A percentile compares a stretch with the other conserved stretches of the same genome.
phyloP scores from a whole-genome alignment of 1,284 basidiomycete genomes.

The Xanthoconium separans region DNA sequence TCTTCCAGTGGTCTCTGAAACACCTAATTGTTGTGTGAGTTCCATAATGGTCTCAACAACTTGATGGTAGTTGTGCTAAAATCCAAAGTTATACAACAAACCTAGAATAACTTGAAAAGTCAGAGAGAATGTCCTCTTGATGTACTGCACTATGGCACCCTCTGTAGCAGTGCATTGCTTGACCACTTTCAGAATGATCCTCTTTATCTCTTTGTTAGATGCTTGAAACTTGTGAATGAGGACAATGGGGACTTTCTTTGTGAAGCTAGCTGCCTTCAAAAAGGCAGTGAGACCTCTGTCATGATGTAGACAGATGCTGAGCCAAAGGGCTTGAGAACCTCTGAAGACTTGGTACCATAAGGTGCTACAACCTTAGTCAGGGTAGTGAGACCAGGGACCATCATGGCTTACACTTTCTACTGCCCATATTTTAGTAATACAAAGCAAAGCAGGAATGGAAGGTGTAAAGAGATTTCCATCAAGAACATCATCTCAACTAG shows the following conservation, averaged over 20 bases:
- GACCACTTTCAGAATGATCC: constrained; percentile 98
- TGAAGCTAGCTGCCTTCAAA: constrained; percentile 99
- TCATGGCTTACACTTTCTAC: too few relatives aligned
- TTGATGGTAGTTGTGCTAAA: constrained; percentile 93
- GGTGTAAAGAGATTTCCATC: too few relatives aligned
- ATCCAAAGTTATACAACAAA: constrained; percentile 96
- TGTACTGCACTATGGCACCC: constrained; percentile 90
- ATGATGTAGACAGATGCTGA: constrained; percentile 92
- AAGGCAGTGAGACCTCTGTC: too few relatives aligned
- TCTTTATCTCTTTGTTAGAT: constrained; percentile 99
- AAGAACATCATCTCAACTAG: too few relatives aligned
- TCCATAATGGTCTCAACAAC: too few relatives aligned
- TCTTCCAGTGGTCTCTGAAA: too few relatives aligned
- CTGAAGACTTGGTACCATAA: constrained; percentile 99
- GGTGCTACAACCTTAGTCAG: constrained; percentile 96
- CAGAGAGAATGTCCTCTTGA: constrained; percentile 97
- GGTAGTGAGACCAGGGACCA: too few relatives aligned
- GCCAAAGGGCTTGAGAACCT: constrained; percentile 98
- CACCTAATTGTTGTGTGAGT: too few relatives aligned
- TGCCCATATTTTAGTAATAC: too few relatives aligned
- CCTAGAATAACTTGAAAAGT: constrained; percentile 99
- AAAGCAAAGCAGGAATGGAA: too few relatives aligned
- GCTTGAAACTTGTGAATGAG: constrained; percentile 99
- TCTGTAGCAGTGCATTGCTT: constrained; percentile 99
- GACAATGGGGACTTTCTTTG: constrained; percentile 95